Evolutionary conservation across 257 asterid species (phyloP), one percentile per base, ranked within the genome.

Genomic region (Cordia subcordata): DNA sequence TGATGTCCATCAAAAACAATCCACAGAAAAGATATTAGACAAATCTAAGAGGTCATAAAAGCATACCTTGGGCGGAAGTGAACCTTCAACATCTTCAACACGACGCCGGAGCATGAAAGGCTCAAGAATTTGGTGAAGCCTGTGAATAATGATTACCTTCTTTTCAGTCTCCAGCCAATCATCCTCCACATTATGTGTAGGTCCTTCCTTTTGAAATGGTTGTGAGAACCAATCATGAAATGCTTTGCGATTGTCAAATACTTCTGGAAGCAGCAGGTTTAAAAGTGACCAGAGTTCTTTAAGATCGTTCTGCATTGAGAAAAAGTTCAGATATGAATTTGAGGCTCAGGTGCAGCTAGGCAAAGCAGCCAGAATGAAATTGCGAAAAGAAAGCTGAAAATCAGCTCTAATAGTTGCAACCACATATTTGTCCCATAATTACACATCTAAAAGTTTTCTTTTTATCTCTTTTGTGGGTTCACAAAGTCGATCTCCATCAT

Each of bases 71-170:
- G 99, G 97, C 66, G 99, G 99, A 73, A 93, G 99, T 57, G 97
- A 89, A 56, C 99, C 99, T 85, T 93, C 99, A 64, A 93, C 99
- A 76, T 93, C 99, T 79, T 93, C 97, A 54, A 93, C 99, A 58
- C 99, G 97, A 15, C 97, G 99, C 81, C 99, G 78, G 60, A 93
- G 99, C 99, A 93, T 93, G 78, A 93, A 93, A 69, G 97, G 99
- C 86, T 93, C 99, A 55, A 93, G 79, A 72, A 93, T 90, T 76
- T 93, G 99, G 77, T 93, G 99, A 67, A 93, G 96, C 58, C 99
- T 81, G 58, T 93, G 99, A 79, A 93, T 93, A 74, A 93, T 71
- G 64, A 93, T 93, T 55, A 93, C 99, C 74, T 93, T 93, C 83
- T 93, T 93, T 82, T 93, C 99, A 5, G 99, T 93, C 82, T 93